Conservation (phyloP, 2,329 filamentous ascomycete genomes). For the Cordyceps sp. region DNA sequence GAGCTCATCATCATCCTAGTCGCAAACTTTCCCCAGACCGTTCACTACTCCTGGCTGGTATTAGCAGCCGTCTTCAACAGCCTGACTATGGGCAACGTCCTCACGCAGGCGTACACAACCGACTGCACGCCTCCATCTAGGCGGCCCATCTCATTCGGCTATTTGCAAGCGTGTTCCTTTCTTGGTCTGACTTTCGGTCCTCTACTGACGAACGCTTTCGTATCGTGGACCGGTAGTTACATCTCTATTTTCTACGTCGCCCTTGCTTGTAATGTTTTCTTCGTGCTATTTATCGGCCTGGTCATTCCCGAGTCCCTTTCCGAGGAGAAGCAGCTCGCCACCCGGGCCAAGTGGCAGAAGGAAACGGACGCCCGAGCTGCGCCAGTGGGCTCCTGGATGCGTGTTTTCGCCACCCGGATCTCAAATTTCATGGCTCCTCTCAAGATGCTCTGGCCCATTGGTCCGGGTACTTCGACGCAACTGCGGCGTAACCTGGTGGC, state of each 20-base stretch:
- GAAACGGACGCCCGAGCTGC: conserved; percentile 21
- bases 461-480: conserved; percentile 36
- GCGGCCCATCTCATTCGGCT: conserved; percentile 71
- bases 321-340: conserved; percentile 49
- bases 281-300: conserved; percentile 55
- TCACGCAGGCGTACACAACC: conserved; percentile 73
- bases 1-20: conserved; percentile 69
- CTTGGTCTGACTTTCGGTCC: conserved; percentile 79
- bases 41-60: conserved; percentile 67
- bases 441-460: conserved; percentile 58
- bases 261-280: conserved; percentile 53
- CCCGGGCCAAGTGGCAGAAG: conserved; percentile 48
- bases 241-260: conserved; percentile 75
- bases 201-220: conserved; percentile 61
- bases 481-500: conserved; percentile 70
- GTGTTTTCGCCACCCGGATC: conserved; percentile 20
- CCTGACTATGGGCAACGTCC: conserved; percentile 56
- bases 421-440: conserved; percentile 63
- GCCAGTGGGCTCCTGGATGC: conserved; percentile 12
- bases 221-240: conserved; percentile 58
- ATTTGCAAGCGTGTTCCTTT: conserved; percentile 80
- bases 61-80: conserved; percentile 68
- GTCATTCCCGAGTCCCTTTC: conserved; percentile 75
- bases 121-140: conserved; percentile 73
- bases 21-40: conserved; percentile 52